phyloP scores from a whole-genome alignment of 768 basidiomycete genomes.

The Melanogaster broomeanus region DNA sequence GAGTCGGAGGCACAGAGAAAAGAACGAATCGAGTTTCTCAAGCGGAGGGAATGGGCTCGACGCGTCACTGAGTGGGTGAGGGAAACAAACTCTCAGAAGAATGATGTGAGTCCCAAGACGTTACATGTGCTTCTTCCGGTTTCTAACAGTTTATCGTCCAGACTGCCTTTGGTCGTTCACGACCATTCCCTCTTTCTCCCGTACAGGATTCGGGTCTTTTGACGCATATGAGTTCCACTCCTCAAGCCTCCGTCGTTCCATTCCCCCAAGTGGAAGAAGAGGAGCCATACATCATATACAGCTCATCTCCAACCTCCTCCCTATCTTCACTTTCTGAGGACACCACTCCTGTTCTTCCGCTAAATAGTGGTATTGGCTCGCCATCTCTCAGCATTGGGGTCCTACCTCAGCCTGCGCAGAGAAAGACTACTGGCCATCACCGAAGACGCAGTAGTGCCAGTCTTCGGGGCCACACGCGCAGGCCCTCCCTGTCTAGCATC shows the following conservation, averaged over 20 bases:
- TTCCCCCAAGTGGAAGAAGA: conserved; percentile 30
- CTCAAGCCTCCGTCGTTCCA: conserved; percentile 21
- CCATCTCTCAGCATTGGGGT: conserved; percentile 9
- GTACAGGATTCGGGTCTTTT: background rate
- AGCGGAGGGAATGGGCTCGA: conserved; percentile 45
- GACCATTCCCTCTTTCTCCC: conserved; percentile 9
- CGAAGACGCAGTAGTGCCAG: conserved; percentile 33
- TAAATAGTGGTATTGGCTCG: conserved; percentile 9
- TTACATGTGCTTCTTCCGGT: background rate
- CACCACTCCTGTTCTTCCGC: conserved; percentile 25
- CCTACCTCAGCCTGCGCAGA: conserved; percentile 12
- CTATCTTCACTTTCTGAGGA: conserved; percentile 35
- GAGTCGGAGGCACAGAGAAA: conserved; percentile 49
- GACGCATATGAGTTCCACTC: background rate
- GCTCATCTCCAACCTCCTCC: conserved; percentile 33
- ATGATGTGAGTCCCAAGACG: conserved; percentile 13
- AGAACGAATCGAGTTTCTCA: conserved; percentile 54
- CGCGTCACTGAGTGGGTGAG: conserved; percentile 41
- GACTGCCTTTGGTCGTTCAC: conserved; percentile 20
- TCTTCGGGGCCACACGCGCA: conserved; percentile 31
- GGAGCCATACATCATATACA: conserved; percentile 35
- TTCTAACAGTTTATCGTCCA: conserved; percentile 1
- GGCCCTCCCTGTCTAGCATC: conserved; percentile 33
- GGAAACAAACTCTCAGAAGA: conserved; percentile 30
- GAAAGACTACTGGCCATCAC: conserved; percentile 23